Evolutionary conservation across 1,284 basidiomycete species (phyloP), one percentile per base, ranked within the genome.

Genomic region (Cryptococcus sp.): DNA sequence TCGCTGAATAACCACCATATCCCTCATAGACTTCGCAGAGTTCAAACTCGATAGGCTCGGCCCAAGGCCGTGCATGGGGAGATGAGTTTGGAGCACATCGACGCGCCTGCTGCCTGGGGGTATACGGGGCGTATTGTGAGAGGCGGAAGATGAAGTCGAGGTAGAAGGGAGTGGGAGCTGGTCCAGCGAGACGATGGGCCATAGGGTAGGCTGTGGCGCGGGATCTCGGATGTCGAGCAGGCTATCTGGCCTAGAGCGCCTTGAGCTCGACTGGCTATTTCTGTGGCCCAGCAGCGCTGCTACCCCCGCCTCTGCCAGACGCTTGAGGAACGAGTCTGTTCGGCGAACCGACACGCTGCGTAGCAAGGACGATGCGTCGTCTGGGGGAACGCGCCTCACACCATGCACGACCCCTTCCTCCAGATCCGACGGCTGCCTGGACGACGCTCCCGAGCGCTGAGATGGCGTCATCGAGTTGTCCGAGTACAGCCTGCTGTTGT

Each of bases 41-140:
- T 46, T 56, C 3, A 70, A 23, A 39, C 65, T 67, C 13, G 61
- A 57, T 21, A 70, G 18, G 50, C 69, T 70, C 1, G 66, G 66
- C 4, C 64, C 67, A 42, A 57, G 55, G 1, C 85, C 85, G 53
- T 68, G 61, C 5, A 35, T 42, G 24, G 23, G 61, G 40, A 42
- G 53, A 53, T 42, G 56, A 18, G 35, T 58, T 28, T 23, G 50
- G 35, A 52, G 56, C 37, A 46, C 46, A 45, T 49, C 54, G 36
- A 28, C 48, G 49, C 46, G 36, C 53, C 57, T 60, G 20, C 47
- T 60, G 18, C 53, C 36, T 3, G 57, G 60, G 6, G 60, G 60
- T 40, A 50, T 38, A 13, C 33, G 36, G 13, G n/a, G 20, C 18
- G 24, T 39, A 15, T 46, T 20, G 23, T 5, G 45, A 44, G 42